phyloP scores from a whole-genome alignment of 1,284 basidiomycete genomes.

The Rugosomyces carneus region DNA sequence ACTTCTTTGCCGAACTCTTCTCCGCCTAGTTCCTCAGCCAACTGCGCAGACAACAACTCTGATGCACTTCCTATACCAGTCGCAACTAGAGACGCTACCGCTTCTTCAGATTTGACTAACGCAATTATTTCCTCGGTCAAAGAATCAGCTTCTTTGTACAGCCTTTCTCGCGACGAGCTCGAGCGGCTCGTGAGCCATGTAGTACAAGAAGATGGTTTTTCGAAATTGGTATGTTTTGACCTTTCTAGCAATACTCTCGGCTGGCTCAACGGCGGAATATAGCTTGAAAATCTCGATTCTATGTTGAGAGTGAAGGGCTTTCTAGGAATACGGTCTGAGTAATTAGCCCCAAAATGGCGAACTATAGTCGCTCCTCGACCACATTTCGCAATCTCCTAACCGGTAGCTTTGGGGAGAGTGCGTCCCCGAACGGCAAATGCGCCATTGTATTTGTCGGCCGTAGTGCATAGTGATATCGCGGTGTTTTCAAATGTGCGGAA shows the following conservation, averaged over 20 bases:
- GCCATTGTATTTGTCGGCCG: no score
- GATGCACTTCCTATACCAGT: background rate
- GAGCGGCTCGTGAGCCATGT: conserved; percentile 46
- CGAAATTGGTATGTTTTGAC: conserved; percentile 34
- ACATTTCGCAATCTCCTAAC: no score
- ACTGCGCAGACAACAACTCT: conserved; percentile 2
- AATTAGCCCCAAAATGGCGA: background rate
- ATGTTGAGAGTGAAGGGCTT: conserved; percentile 29
- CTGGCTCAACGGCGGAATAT: background rate
- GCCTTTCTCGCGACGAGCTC: conserved; percentile 38
- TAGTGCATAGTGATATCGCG: no score
- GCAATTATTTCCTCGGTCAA: conserved; percentile 32
- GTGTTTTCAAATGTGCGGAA: no score
- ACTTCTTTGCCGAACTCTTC: conserved; percentile 13
- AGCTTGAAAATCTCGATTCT: conserved; percentile 36
- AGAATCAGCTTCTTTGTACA: conserved; percentile 38
- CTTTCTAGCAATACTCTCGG: background rate
- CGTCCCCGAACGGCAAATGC: no score
- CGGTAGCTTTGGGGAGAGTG: no score
- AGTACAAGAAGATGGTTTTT: conserved; percentile 54
- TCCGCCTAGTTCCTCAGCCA: conserved; percentile 14
- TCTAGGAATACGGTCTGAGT: conserved; percentile 11
- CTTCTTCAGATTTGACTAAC: conserved; percentile 15
- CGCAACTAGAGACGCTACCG: background rate
- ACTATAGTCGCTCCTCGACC: no score